Base-by-base conservation (phyloP, 495 filamentous ascomycete species). In the Penicillium herquei region DNA sequence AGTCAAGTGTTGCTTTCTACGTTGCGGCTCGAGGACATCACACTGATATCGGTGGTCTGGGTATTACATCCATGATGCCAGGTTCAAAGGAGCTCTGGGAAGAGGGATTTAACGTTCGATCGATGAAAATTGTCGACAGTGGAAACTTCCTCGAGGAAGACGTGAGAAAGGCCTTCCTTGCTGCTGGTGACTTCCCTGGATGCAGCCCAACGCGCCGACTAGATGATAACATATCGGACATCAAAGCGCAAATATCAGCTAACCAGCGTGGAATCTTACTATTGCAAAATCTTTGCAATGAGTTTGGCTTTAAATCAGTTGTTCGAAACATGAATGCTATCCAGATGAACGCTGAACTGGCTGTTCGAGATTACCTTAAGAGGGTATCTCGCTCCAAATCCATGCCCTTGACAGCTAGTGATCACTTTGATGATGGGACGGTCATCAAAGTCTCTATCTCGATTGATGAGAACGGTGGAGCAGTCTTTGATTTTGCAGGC, bases 31-130 rank as follows among this genome's bases (percentile, higher is more conserved):
- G 46, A 31, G 46, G 46, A 12, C 46, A 49, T n/a, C 46, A 49
- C 35, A 49, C 46, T 1, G 46, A 49, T 37, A 49, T 49, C 31
- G 46, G 46, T 2, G 46, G 46, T 21, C 46, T 49, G 34, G 46
- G 46, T 9, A 49, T 49, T 31, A 49, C 46, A 49, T 49, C 46
- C 7, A 49, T 49, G 46, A 49, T 49, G 46, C 46, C 46, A 17
- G 46, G 46, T 6, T 49, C 46, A 3, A 49, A 49, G 17, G 46
- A 49, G 30, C 14, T 49, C 2, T 49, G 46, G 46, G 46, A 49
- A 37, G 46, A 49, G 46, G 46, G 46, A 3, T 49, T 49, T 30
- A 49, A 49, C 18, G 46, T 49, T n/a, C 46, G 46, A 9, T 49
- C 46, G 13, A 49, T 49, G 46, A 49, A 49, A 37, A 34, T 49